Percentiles rank a stretch among this genome's conserved stretches.
These are phyloP conservation scores for Phellinidium pouzarii DNA, from an alignment of 1,284 basidiomycete genomes.

Conservation along the genomic window DNA sequence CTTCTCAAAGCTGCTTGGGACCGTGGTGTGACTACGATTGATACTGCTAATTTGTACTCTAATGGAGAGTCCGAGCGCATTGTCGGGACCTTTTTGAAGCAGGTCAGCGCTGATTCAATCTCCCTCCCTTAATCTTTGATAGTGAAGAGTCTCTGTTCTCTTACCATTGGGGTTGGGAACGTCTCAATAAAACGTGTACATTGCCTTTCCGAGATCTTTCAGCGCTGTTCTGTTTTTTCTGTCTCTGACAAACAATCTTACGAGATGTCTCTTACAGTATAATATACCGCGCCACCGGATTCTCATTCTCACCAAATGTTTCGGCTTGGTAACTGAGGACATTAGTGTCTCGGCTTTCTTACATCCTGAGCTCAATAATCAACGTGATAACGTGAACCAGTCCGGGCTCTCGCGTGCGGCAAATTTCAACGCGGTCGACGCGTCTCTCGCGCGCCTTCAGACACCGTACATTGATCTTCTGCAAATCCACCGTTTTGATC, in stretches of 20 bases:
- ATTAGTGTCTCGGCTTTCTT: slow-evolving; percentile 1
- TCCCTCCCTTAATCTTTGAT: too few relatives aligned
- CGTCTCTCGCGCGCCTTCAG: slow-evolving; percentile 28
- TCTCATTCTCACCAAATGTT: slow-evolving; percentile 29
- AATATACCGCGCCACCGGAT: slow-evolving; percentile 38
- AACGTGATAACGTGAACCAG: slow-evolving; percentile 32
- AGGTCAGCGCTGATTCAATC: too few relatives aligned
- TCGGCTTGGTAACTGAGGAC: slow-evolving; percentile 18
- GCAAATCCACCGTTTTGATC: slow-evolving; percentile 34
- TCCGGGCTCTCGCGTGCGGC: slow-evolving; percentile 31
- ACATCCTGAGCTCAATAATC: slow-evolving; percentile 19
- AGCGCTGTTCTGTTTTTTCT: too few relatives aligned
- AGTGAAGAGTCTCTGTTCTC: too few relatives aligned
- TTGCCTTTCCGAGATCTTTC: too few relatives aligned
- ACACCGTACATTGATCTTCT: slow-evolving; percentile 34
- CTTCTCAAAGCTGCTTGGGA: slow-evolving; percentile 44
- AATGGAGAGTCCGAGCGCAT: slow-evolving; percentile 31
- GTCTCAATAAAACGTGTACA: too few relatives aligned
- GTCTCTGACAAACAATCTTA: too few relatives aligned
- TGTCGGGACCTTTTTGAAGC: slow-evolving; percentile 28
- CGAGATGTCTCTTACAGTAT: slow-evolving; percentile 23
- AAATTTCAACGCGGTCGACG: slow-evolving; percentile 33
- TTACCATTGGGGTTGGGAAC: too few relatives aligned
- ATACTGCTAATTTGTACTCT: slow-evolving; percentile 53
- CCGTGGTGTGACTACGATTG: slow-evolving; percentile 38